Evolutionary conservation across 2,329 filamentous ascomycete genomes (phyloP).

Genomic region (Alternaria ethzedia): DNA sequence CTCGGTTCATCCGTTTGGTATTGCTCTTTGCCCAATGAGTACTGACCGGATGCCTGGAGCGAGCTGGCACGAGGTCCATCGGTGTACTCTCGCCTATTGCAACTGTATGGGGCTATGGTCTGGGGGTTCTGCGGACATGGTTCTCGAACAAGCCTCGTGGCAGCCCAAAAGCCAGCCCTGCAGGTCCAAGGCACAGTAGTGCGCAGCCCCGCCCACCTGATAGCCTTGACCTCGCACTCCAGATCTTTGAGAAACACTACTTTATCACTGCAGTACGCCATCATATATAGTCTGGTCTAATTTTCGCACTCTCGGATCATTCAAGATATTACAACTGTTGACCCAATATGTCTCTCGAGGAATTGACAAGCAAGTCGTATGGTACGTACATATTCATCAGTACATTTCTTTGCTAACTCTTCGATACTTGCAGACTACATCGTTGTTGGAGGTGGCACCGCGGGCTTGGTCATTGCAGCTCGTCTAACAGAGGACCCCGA

Average conservation of each 20-base stretch:
- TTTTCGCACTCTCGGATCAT: no score
- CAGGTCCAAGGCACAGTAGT: neutral
- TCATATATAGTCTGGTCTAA: neutral
- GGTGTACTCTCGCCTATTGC: neutral
- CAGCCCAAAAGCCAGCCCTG: neutral
- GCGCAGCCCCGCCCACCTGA: neutral
- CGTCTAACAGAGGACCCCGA: constrained; percentile 36
- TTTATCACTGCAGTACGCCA: neutral
- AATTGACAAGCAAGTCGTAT: constrained; percentile 31
- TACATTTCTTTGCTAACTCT: neutral
- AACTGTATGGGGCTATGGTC: neutral
- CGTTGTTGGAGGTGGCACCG: constrained; percentile 38
- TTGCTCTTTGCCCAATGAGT: neutral
- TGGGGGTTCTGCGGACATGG: neutral
- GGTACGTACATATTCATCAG: neutral
- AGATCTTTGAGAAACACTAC: neutral
- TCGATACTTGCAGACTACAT: constrained; percentile 18
- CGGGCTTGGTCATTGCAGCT: constrained; percentile 38
- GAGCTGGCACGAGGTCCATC: neutral
- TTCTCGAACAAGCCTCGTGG: neutral
- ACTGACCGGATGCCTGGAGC: neutral
- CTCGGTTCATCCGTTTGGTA: neutral
- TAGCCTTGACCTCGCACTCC: neutral
- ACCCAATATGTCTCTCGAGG: constrained; percentile 28
- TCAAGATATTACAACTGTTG: no score